Evolutionary conservation across 2,329 filamentous ascomycete species (phyloP).

Genomic region (Colletotrichum horii): DNA sequence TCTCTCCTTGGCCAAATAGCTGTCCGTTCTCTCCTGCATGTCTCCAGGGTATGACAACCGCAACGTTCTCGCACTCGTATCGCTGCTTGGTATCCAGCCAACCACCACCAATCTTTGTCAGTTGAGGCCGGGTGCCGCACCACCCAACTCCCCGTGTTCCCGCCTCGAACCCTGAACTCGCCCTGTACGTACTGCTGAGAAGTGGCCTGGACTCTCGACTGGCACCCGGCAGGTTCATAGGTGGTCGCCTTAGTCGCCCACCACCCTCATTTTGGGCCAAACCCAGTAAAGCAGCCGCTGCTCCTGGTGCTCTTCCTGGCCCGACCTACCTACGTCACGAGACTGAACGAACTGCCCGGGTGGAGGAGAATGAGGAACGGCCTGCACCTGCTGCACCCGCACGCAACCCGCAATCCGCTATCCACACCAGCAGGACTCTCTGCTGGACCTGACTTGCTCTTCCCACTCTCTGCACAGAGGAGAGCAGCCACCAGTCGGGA

Average conservation of each 20-base stretch:
- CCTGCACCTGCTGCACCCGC: not conserved
- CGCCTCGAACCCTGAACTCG: not conserved
- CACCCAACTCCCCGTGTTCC: conserved; percentile 1
- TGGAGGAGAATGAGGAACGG: conserved; percentile 1
- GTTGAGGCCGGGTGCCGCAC: not conserved
- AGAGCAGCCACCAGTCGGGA: not conserved
- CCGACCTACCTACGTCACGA: conserved; percentile 21
- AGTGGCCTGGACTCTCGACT: not conserved
- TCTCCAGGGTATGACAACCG: not conserved
- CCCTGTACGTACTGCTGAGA: not conserved
- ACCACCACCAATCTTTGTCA: not conserved
- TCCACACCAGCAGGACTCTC: not conserved
- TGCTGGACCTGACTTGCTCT: not conserved
- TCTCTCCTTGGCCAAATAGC: not conserved
- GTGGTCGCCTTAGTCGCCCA: not conserved
- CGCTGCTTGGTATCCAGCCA: not conserved
- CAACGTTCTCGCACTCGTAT: not conserved
- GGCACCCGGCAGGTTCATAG: not conserved
- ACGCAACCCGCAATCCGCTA: not conserved
- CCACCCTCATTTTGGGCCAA: not conserved
- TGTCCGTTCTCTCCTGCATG: not conserved
- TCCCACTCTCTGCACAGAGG: not conserved
- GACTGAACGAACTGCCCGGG: not conserved
- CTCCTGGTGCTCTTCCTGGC: conserved; percentile 5
- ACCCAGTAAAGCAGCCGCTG: not conserved